These are phyloP conservation scores for Myriosclerotinia duriaeana DNA, from an alignment of 2,329 filamentous ascomycete genomes.

Conservation along the genomic window DNA sequence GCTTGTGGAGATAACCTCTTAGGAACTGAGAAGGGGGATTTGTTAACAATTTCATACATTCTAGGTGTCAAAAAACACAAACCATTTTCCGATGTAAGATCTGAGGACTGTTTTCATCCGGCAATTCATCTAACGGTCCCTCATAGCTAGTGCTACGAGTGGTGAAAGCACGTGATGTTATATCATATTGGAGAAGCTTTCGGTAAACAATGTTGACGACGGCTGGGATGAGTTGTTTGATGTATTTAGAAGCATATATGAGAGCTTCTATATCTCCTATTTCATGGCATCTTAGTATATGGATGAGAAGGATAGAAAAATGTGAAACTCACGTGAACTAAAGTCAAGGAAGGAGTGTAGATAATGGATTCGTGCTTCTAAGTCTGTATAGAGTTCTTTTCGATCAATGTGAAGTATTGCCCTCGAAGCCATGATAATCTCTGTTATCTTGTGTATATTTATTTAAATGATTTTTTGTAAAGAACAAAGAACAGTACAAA, in stretches of 20 bases:
- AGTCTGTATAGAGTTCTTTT: slow-evolving; percentile 30
- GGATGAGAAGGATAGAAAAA: neutral
- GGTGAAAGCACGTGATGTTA: slow-evolving; percentile 75
- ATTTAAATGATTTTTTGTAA: too few relatives aligned
- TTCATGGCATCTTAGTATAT: slow-evolving; percentile 28
- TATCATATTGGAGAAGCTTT: slow-evolving; percentile 77
- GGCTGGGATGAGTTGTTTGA: slow-evolving; percentile 67
- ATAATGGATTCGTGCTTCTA: slow-evolving; percentile 37
- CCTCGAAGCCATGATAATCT: neutral
- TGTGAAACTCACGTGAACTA: slow-evolving; percentile 16
- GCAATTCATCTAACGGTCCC: slow-evolving; percentile 44
- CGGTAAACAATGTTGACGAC: slow-evolving; percentile 83
- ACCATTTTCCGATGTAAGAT: slow-evolving; percentile 60
- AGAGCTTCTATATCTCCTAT: slow-evolving; percentile 38
- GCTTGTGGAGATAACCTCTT: slow-evolving; percentile 14
- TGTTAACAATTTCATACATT: neutral
- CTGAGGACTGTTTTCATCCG: slow-evolving; percentile 55
- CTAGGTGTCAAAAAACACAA: neutral
- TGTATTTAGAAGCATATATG: slow-evolving; percentile 36
- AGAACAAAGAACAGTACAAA: too few relatives aligned
- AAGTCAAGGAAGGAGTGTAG: slow-evolving; percentile 36
- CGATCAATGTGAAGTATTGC: slow-evolving; percentile 28
- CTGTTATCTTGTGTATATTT: neutral
- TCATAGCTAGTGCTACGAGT: slow-evolving; percentile 63
- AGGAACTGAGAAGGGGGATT: neutral